A percentile compares a stretch with the other conserved stretches of the same genome.
phyloP scores from a whole-genome alignment of 768 basidiomycete species.

The Steccherinum ochraceum region DNA sequence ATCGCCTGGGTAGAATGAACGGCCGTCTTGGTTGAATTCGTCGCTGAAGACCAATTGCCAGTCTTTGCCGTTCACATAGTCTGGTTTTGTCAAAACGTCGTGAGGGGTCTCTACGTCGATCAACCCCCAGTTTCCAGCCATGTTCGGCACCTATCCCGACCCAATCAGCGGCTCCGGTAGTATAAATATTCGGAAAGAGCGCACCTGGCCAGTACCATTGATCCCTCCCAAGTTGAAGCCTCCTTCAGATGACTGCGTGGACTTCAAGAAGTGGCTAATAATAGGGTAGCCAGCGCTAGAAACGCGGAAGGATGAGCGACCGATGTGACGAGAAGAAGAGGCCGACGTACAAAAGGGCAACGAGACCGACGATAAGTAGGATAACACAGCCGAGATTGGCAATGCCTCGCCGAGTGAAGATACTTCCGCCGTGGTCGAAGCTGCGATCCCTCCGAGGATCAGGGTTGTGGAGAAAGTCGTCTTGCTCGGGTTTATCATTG shows the following conservation, averaged over 20 bases:
- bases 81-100: conserved; percentile 45
- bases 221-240: conserved; percentile 39
- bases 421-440: conserved; percentile 29
- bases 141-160: conserved; percentile 54
- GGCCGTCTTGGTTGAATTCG: conserved; percentile 77
- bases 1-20: conserved; percentile 78
- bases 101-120: conserved; percentile 56
- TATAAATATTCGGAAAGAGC: not conserved
- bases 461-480: conserved; percentile 70
- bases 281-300: conserved; percentile 37
- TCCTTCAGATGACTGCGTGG: conserved; percentile 25
- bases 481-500: conserved; percentile 61
- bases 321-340: conserved; percentile 47
- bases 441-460: conserved; percentile 24
- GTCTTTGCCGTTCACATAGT: conserved; percentile 55
- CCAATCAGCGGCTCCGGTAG: too few relatives aligned
- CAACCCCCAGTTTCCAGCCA: conserved; percentile 60
- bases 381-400: conserved; percentile 66
- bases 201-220: conserved; percentile 38
- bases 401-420: conserved; percentile 54
- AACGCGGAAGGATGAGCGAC: not conserved
- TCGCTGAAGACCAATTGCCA: conserved; percentile 81
- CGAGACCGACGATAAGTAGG: conserved; percentile 39
- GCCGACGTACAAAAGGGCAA: conserved; percentile 53
- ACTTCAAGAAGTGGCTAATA: conserved; percentile 27